These are phyloP conservation scores for Acer campestre DNA, from an alignment of 345 rosid species.

Conservation along the genomic window DNA sequence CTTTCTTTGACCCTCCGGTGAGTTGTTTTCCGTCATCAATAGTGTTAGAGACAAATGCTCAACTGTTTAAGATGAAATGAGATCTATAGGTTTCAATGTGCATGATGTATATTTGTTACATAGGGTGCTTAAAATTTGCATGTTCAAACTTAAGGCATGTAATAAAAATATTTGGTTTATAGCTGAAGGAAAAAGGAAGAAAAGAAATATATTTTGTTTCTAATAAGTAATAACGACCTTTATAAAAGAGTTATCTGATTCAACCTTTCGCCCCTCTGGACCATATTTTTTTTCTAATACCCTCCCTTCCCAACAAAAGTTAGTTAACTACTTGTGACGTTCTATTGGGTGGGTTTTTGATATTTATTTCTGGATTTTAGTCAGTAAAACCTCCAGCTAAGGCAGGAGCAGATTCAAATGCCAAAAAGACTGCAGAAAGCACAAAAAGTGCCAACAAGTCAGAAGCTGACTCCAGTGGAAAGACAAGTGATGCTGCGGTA, in stretches of 20 bases:
- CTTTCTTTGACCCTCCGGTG: conserved; percentile 61
- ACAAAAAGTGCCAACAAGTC: conserved; percentile 48
- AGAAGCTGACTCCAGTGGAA: conserved; percentile 36
- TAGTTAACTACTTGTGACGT: conserved; percentile 3
- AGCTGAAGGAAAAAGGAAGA: not conserved
- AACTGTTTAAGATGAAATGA: conserved; percentile 1
- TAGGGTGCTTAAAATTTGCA: not conserved
- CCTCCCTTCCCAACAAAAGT: not conserved
- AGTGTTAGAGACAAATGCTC: not conserved
- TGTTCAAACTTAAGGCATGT: not conserved
- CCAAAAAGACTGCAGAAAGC: conserved; percentile 43
- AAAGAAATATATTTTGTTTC: not conserved
- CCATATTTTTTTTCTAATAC: not conserved
- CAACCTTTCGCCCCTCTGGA: not conserved
- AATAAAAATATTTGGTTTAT: not conserved
- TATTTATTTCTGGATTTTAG: conserved; percentile 22
- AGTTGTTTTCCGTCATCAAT: conserved; percentile 24
- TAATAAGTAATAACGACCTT: not conserved
- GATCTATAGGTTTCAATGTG: not conserved
- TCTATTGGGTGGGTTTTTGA: conserved; percentile 2
- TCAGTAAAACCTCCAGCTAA: conserved; percentile 36
- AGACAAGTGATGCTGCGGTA: conserved; percentile 58
- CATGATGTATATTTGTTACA: conserved; percentile 2
- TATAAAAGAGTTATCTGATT: not conserved
- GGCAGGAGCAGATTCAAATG: conserved; percentile 48